These are phyloP conservation scores for Melanomma pulvis-pyrius DNA, from an alignment of 495 filamentous ascomycete genomes.

Conservation along the genomic window DNA sequence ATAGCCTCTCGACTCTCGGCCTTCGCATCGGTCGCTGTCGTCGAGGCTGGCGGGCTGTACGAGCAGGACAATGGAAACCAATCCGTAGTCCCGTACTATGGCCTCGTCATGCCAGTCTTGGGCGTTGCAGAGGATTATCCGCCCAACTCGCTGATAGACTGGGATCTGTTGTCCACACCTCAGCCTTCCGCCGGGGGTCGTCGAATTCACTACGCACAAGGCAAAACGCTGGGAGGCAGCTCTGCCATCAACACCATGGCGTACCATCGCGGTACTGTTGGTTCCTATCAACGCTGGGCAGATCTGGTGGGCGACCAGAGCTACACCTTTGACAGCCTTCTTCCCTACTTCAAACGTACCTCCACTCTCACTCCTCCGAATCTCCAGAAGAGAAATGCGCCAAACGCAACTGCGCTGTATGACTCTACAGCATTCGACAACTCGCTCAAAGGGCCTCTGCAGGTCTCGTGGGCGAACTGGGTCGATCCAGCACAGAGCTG, in stretches of 20 bases:
- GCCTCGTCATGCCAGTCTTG: constrained; percentile 1
- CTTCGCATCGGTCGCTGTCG: constrained; percentile 21
- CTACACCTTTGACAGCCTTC: constrained; percentile 56
- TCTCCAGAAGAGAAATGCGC: constrained; percentile 26
- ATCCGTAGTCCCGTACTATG: constrained; percentile 14
- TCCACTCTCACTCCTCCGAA: constrained; percentile 57
- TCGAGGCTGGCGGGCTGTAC: constrained; percentile 30
- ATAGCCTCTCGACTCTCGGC: constrained; percentile 24
- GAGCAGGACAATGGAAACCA: constrained; percentile 26
- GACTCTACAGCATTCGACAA: constrained; percentile 33
- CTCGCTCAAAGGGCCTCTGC: constrained; percentile 11
- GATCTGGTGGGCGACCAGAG: constrained; percentile 57
- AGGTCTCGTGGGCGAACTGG: constrained; percentile 29
- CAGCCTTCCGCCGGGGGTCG: background rate
- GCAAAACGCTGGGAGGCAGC: constrained; percentile 40
- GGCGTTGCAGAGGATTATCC: background rate
- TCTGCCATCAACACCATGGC: constrained; percentile 36
- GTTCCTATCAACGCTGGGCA: constrained; percentile 59
- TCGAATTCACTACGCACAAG: constrained; percentile 36
- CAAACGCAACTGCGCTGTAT: constrained; percentile 53
- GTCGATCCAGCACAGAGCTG: constrained; percentile 12
- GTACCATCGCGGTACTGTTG: constrained; percentile 46
- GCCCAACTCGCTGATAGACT: constrained; percentile 34
- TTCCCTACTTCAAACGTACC: constrained; percentile 60
- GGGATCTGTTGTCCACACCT: constrained; percentile 5